Conservation (phyloP, 768 basidiomycete species). For the Termitomyces sp. region DNA sequence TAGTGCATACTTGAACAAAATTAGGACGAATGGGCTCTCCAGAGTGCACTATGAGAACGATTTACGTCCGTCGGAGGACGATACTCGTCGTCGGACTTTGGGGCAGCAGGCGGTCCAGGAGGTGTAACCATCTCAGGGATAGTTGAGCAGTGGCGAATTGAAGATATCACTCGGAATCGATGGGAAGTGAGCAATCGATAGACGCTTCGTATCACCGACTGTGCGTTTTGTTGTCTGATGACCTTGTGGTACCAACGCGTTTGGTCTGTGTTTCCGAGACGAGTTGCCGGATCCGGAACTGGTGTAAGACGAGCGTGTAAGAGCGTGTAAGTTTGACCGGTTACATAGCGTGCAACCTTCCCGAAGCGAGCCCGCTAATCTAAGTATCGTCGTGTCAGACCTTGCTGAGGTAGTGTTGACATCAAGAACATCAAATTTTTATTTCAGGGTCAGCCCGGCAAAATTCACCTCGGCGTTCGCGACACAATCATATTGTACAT, state of each 20-base stretch:
- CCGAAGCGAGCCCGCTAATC: slow-evolving; percentile 1
- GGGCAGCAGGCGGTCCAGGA: slow-evolving; percentile 16
- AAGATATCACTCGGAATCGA: slow-evolving; percentile 9
- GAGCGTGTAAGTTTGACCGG: neutral
- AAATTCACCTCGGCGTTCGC: neutral
- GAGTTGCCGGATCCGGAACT: slow-evolving; percentile 7
- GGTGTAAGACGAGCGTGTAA: neutral
- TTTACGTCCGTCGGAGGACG: slow-evolving; percentile 63
- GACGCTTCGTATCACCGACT: slow-evolving; percentile 12
- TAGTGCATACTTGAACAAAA: slow-evolving; percentile 98
- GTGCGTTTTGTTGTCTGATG: slow-evolving; percentile 12
- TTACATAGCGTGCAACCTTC: slow-evolving; percentile 4
- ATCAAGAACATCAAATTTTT: slow-evolving; percentile 18
- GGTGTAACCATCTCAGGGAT: slow-evolving; percentile 28
- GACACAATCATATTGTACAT: neutral
- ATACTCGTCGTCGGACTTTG: slow-evolving; percentile 38
- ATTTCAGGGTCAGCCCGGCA: slow-evolving; percentile 9
- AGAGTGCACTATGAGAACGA: neutral
- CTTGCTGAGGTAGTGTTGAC: slow-evolving; percentile 14
- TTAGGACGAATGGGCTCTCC: slow-evolving; percentile 93
- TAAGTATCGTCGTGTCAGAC: slow-evolving; percentile 15
- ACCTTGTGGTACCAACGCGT: slow-evolving; percentile 17
- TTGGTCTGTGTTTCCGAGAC: slow-evolving; percentile 7
- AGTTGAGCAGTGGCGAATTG: slow-evolving; percentile 18
- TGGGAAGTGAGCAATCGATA: slow-evolving; percentile 18